phyloP scores from a whole-genome alignment of 2,329 filamentous ascomycete species.

The Alternaria sp. region DNA sequence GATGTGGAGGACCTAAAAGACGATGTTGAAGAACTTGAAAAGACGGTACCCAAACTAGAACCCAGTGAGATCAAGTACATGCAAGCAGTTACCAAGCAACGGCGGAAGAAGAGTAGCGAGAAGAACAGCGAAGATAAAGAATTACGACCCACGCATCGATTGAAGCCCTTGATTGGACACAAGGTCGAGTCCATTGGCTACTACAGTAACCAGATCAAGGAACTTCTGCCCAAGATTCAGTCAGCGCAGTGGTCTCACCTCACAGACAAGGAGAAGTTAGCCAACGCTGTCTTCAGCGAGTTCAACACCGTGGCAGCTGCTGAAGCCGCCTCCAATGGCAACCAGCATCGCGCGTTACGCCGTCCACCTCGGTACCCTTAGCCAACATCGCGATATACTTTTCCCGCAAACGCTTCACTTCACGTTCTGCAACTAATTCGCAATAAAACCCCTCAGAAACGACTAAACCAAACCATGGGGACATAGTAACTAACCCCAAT shows the following conservation, averaged over 20 bases:
- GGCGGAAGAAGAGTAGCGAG: slow-evolving; percentile 33
- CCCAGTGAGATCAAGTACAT: slow-evolving; percentile 54
- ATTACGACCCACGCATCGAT: slow-evolving; percentile 52
- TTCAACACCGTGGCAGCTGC: slow-evolving; percentile 83
- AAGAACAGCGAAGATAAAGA: slow-evolving; percentile 74
- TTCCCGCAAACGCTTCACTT: background rate
- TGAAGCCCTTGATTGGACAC: slow-evolving; percentile 53
- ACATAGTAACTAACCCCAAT: background rate
- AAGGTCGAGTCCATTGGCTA: slow-evolving; percentile 80
- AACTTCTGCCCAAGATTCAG: slow-evolving; percentile 74
- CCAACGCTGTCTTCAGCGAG: slow-evolving; percentile 85
- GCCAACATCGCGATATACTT: background rate
- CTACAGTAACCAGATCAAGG: slow-evolving; percentile 76
- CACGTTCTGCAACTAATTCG: background rate
- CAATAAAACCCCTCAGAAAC: background rate
- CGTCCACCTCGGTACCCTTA: too few relatives aligned
- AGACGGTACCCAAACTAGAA: slow-evolving; percentile 55
- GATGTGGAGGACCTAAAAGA: slow-evolving; percentile 56
- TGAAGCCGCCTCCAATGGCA: slow-evolving; percentile 71
- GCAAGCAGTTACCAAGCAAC: slow-evolving; percentile 6
- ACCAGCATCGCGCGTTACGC: slow-evolving; percentile 1
- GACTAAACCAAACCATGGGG: background rate
- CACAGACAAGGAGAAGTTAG: slow-evolving; percentile 69
- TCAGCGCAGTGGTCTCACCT: slow-evolving; percentile 72
- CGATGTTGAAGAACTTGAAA: slow-evolving; percentile 55